Evolutionary conservation across 2,329 filamentous ascomycete species (phyloP).

Genomic region (Colletotrichum lindemuthianum): DNA sequence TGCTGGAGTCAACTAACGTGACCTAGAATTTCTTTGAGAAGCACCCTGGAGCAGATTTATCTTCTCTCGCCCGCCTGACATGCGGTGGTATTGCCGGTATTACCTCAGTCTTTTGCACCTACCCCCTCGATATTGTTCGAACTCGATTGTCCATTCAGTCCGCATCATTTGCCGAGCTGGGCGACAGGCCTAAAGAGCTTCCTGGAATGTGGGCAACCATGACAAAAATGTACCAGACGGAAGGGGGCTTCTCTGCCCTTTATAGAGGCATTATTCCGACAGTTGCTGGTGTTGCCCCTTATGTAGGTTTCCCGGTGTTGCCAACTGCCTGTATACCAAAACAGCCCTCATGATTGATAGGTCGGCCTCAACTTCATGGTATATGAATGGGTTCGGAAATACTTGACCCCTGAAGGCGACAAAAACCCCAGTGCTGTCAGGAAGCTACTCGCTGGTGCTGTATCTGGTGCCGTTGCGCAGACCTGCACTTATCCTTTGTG

Average conservation of each 20-base stretch:
- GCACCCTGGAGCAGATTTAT: slow-evolving; percentile 77
- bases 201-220: slow-evolving; percentile 95
- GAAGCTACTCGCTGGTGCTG: slow-evolving; percentile 88
- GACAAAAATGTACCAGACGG: slow-evolving; percentile 85
- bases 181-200: slow-evolving; percentile 70
- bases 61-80: slow-evolving; percentile 78
- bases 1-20: slow-evolving; percentile 17
- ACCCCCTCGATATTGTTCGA: slow-evolving; percentile 96
- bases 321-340: not conserved
- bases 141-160: slow-evolving; percentile 97
- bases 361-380: slow-evolving; percentile 99
- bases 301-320: slow-evolving; percentile 63
- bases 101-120: slow-evolving; percentile 94
- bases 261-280: slow-evolving; percentile 96
- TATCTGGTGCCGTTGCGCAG: slow-evolving; percentile 96
- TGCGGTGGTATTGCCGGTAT: slow-evolving; percentile 94
- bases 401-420: slow-evolving; percentile 88
- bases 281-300: slow-evolving; percentile 93
- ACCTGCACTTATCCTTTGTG: slow-evolving; percentile 99
- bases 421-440: slow-evolving; percentile 81
- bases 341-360: slow-evolving; percentile 51
- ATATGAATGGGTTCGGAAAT: slow-evolving; percentile 87
- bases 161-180: slow-evolving; percentile 88
- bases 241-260: slow-evolving; percentile 86
- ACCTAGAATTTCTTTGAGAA: slow-evolving; percentile 77